These are phyloP conservation scores for Zea mays DNA, from an alignment of 176 grass and related monocot species.

Conservation along the genomic window DNA sequence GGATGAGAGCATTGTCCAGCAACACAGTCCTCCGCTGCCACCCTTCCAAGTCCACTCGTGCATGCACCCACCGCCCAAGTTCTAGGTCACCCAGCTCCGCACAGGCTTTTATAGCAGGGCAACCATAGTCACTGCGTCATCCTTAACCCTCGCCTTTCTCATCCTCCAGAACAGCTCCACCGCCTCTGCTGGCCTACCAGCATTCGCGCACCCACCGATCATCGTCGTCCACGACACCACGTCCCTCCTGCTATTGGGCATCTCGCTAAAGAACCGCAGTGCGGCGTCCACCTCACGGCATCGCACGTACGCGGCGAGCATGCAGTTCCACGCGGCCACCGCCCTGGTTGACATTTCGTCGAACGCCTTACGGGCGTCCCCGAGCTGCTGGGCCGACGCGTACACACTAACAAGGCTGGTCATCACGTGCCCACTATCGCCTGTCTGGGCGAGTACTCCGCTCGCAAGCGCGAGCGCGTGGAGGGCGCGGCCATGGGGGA, in stretches of 20 bases:
- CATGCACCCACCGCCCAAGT: slow-evolving; percentile 66
- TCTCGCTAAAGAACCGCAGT: slow-evolving; percentile 47
- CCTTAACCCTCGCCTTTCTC: slow-evolving; percentile 45
- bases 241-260: slow-evolving; percentile 38
- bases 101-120: slow-evolving; percentile 56
- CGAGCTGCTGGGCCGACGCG: neutral
- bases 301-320: slow-evolving; percentile 51
- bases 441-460: slow-evolving; percentile 31
- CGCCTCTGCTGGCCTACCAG: slow-evolving; percentile 41
- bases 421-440: slow-evolving; percentile 23
- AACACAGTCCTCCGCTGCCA: slow-evolving; percentile 21
- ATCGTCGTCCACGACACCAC: slow-evolving; percentile 61
- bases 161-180: slow-evolving; percentile 54
- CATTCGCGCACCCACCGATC: slow-evolving; percentile 51
- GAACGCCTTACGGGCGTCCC: slow-evolving; percentile 49
- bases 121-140: slow-evolving; percentile 54
- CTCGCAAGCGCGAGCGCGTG: slow-evolving; percentile 38
- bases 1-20: slow-evolving; percentile 62
- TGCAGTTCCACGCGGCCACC: slow-evolving; percentile 57
- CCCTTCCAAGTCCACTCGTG: slow-evolving; percentile 17
- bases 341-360: slow-evolving; percentile 47
- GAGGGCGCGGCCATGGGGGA: slow-evolving; percentile 37
- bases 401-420: slow-evolving; percentile 59
- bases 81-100: slow-evolving; percentile 49
- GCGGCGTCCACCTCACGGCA: slow-evolving; percentile 39